phyloP scores from a whole-genome alignment of 2,329 filamentous ascomycete genomes.

The Claviceps lovelessii region DNA sequence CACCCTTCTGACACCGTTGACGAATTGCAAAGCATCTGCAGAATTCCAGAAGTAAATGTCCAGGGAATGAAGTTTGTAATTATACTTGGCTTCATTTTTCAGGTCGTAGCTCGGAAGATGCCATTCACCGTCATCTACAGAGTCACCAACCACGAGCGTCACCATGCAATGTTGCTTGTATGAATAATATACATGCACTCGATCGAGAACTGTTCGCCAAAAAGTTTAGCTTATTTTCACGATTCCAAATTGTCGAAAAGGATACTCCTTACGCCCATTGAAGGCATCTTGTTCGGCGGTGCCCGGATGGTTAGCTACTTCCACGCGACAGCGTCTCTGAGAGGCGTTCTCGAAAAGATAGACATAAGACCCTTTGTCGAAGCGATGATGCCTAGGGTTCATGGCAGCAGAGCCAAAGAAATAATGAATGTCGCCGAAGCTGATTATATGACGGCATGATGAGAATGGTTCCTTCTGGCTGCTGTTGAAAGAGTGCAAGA shows the following conservation, averaged over 20 bases:
- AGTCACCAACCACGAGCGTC: slow-evolving; percentile 47
- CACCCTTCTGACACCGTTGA: slow-evolving; percentile 53
- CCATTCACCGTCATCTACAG: slow-evolving; percentile 48
- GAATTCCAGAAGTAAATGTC: slow-evolving; percentile 72
- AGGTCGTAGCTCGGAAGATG: slow-evolving; percentile 61
- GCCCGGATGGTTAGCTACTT: slow-evolving; percentile 62
- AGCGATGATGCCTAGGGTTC: slow-evolving; percentile 62
- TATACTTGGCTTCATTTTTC: slow-evolving; percentile 60
- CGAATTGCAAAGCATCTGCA: slow-evolving; percentile 54
- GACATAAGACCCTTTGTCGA: slow-evolving; percentile 66
- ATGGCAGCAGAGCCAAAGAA: slow-evolving; percentile 55
- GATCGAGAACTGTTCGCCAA: slow-evolving; percentile 43
- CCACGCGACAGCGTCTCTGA: slow-evolving; percentile 53
- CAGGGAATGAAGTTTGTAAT: slow-evolving; percentile 61
- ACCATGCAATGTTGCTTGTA: slow-evolving; percentile 62
- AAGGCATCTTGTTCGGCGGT: slow-evolving; percentile 69
- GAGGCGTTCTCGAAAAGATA: slow-evolving; percentile 64
- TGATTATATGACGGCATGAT: slow-evolving; percentile 17
- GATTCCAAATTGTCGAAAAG: not conserved
- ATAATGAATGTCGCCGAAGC: slow-evolving; percentile 68
- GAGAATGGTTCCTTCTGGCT: not conserved
- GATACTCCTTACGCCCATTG: slow-evolving; percentile 47
- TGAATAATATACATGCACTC: slow-evolving; percentile 51
- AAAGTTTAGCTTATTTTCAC: slow-evolving; percentile 5
- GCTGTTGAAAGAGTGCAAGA: not conserved